Evolutionary conservation across 2,329 filamentous ascomycete genomes (phyloP).

Genomic region (Fusarium irregulare): DNA sequence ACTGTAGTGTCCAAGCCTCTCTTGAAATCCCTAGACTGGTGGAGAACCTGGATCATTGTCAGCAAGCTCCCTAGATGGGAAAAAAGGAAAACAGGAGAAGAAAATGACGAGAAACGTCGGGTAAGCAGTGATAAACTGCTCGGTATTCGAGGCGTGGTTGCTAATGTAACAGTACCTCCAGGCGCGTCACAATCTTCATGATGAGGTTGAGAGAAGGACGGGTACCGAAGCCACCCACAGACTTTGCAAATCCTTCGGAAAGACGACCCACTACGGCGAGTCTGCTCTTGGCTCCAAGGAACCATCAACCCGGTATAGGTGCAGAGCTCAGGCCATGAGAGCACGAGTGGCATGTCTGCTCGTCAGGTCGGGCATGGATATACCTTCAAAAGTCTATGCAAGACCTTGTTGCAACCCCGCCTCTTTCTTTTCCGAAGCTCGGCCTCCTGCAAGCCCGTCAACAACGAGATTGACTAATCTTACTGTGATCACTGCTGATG

Average conservation of each 20-base stretch:
- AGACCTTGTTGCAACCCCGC: neutral
- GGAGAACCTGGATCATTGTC: neutral
- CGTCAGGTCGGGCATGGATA: neutral
- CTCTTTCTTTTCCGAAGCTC: neutral
- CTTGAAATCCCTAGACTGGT: neutral
- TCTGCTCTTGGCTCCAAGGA: neutral
- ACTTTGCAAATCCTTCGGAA: neutral
- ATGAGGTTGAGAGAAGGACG: neutral
- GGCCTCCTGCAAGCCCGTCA: neutral
- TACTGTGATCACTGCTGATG: neutral
- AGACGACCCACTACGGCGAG: neutral
- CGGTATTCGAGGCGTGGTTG: neutral
- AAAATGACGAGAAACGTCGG: neutral
- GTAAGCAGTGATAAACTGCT: neutral
- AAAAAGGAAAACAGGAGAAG: neutral
- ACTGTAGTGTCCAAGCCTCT: neutral
- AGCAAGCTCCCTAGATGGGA: neutral
- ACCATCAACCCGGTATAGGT: neutral
- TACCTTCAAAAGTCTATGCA: neutral
- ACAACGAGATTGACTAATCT: accelerated
- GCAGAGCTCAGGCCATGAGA: neutral
- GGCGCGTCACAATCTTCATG: neutral
- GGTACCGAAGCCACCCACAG: neutral
- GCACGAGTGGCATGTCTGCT: neutral
- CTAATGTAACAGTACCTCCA: neutral